Percentiles rank a stretch among this genome's conserved stretches.
Conservation (phyloP, 192 early-diverging fungal genomes). For the Coemansia sp. region DNA sequence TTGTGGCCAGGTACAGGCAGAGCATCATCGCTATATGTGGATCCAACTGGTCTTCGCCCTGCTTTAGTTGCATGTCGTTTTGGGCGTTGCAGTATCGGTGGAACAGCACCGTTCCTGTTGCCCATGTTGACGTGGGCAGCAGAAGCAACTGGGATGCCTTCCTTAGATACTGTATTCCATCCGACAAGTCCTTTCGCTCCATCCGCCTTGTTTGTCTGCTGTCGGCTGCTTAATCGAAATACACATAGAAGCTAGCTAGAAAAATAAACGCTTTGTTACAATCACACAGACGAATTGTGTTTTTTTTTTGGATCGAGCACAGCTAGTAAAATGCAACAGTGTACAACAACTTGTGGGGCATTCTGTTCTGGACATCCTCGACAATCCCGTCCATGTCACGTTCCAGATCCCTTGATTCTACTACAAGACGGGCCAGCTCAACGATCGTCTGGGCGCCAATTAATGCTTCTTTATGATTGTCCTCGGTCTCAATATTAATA, state of each 20-base stretch:
- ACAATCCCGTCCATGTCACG: conserved; percentile 84
- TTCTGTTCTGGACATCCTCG: conserved; percentile 66
- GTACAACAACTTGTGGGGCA: conserved; percentile 36
- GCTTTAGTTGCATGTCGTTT: neutral
- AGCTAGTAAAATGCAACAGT: too few species aligned
- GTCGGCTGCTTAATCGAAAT: neutral
- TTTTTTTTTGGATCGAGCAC: too few species aligned
- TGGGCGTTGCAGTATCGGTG: conserved; percentile 27
- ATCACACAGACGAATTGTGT: neutral
- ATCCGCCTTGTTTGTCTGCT: conserved; percentile 1
- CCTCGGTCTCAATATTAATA: conserved; percentile 95
- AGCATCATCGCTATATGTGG: conserved; percentile 29
- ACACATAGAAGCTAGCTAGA: too few species aligned
- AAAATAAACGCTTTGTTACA: neutral
- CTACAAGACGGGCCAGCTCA: conserved; percentile 69
- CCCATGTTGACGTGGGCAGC: conserved; percentile 40
- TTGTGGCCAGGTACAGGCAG: conserved; percentile 43
- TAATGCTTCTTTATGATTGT: conserved; percentile 87
- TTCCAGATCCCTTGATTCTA: conserved; percentile 69
- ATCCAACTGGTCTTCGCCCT: conserved; percentile 1
- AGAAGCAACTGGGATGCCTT: conserved; percentile 24
- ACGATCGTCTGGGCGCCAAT: conserved; percentile 85
- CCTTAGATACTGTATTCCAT: conserved; percentile 20
- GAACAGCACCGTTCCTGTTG: conserved; percentile 32
- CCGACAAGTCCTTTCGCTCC: conserved; percentile 5